Conservation (phyloP, 768 basidiomycete species). For the Asterophora lycoperdoides region DNA sequence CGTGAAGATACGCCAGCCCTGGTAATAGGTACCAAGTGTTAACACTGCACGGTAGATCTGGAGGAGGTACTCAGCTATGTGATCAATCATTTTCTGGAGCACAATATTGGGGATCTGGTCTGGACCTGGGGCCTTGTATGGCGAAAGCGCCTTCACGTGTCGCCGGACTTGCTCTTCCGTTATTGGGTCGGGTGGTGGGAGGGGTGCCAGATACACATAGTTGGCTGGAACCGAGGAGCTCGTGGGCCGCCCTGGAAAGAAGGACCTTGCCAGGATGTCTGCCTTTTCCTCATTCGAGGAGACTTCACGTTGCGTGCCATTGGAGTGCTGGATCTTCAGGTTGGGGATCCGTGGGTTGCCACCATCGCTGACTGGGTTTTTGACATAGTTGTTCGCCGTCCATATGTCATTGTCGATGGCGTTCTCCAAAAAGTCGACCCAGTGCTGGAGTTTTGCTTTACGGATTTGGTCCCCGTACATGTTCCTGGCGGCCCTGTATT, state of each 20-base stretch:
- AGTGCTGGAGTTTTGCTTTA: too few species aligned
- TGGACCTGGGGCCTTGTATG: conserved; percentile 20
- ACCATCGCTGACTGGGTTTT: too few species aligned
- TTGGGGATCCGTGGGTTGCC: too few species aligned
- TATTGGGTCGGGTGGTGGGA: neutral
- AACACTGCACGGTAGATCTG: conserved; percentile 27
- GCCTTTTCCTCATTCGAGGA: too few species aligned
- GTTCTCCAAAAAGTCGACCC: too few species aligned
- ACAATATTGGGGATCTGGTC: conserved; percentile 28
- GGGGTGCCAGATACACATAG: neutral
- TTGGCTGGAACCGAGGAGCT: too few species aligned
- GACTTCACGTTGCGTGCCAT: too few species aligned
- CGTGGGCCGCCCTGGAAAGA: too few species aligned
- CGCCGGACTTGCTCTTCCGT: conserved; percentile 15
- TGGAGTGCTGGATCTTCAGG: too few species aligned
- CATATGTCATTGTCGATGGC: too few species aligned
- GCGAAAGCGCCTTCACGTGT: conserved; percentile 7
- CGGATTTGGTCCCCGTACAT: neutral
- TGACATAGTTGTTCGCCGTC: too few species aligned
- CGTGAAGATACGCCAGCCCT: conserved; percentile 16
- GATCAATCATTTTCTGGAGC: conserved; percentile 21
- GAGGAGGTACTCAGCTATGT: conserved; percentile 21
- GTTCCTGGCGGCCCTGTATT: neutral
- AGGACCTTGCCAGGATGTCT: too few species aligned
- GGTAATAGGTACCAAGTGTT: conserved; percentile 22